Evolutionary conservation across 1,139 yeast genomes (phyloP), one percentile per base, ranked within the genome.

Genomic region (Geotrichum cucujoidarum): DNA sequence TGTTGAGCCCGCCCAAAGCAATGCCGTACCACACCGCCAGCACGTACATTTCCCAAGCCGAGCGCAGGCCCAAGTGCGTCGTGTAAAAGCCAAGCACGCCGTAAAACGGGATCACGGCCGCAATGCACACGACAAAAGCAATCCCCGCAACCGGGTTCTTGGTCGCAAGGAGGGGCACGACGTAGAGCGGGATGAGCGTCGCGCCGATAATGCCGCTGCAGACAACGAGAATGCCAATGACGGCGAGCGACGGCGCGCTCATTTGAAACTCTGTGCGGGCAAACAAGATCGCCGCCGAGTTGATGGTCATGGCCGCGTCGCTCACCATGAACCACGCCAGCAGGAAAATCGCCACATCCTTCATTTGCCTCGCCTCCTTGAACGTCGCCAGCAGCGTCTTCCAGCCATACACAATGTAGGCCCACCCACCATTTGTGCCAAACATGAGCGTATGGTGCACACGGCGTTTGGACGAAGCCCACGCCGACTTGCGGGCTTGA

Each of bases 11-110:
- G 21, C 90, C 90, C 31, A 82, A 62, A 0, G 85, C 77, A 51
- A 80, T 64, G 1, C 90, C 90, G 60, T 83, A 83, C 84, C 87
- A 80, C 0, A 78, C 66, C 0, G 87, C 85, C 24, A 82, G 63
- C 1, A 77, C 38, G 57, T 74, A 83, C 81, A 82, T 80, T 60
- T 83, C 90, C 61, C 70, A 67, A n/a, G 77, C 71, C 51, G 76
- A 76, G 47, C 76, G 76, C 43, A 81, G 67, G 0, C 88, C 88
- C 37, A 81, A 57, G 10, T 59, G 57, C 2, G 67, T 59, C 38
- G 67, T 58, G 55, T 73, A 72, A 57, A 83, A 80, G 0, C 88
- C 88, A 2, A 78, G 51, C 13, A 80, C 68, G 2, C 89, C 89
- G 61, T 82, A 83, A 1, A 77, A 58, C 8, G 90, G 90, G 34